Percentiles rank a stretch among this genome's conserved stretches.
Conservation (phyloP, 352 stramenopile genomes). For the Globisporangium okanoganense region DNA sequence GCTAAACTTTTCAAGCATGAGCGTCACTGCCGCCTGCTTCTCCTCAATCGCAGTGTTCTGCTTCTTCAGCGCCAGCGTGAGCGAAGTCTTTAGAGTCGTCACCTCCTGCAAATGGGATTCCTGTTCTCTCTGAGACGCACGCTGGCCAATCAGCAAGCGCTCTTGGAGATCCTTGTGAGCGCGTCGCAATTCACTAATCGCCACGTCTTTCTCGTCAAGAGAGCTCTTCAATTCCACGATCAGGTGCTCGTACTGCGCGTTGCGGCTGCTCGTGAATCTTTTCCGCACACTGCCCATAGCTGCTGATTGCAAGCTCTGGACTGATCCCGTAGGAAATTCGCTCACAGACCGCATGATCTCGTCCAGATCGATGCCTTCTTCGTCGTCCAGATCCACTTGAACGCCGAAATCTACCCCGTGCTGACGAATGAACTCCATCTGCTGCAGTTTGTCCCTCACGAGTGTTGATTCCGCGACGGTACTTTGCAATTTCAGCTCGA, state of each 20-base stretch:
- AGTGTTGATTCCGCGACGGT: constrained; percentile 22
- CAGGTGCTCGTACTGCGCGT: constrained; percentile 56
- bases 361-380: constrained; percentile 45
- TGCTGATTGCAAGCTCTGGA: neutral
- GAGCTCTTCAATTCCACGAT: constrained; percentile 64
- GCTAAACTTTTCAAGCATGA: constrained; percentile 37
- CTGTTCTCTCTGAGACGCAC: constrained; percentile 39
- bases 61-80: constrained; percentile 37
- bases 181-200: constrained; percentile 27
- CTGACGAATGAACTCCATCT: constrained; percentile 26
- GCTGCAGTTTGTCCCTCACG: constrained; percentile 35
- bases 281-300: neutral
- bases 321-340: neutral
- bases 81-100: constrained; percentile 33
- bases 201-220: constrained; percentile 38
- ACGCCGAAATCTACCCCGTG: constrained; percentile 31
- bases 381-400: constrained; percentile 50
- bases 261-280: constrained; percentile 19
- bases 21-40: constrained; percentile 44
- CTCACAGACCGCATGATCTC: constrained; percentile 33
- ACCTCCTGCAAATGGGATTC: constrained; percentile 37
- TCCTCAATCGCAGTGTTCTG: constrained; percentile 55
- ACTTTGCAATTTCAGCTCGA: constrained; percentile 39
- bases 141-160: constrained; percentile 30
- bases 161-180: constrained; percentile 32